Evolutionary conservation across 345 rosid genomes (phyloP), one percentile per base, ranked within the genome.

Genomic region (Trapa incisa): DNA sequence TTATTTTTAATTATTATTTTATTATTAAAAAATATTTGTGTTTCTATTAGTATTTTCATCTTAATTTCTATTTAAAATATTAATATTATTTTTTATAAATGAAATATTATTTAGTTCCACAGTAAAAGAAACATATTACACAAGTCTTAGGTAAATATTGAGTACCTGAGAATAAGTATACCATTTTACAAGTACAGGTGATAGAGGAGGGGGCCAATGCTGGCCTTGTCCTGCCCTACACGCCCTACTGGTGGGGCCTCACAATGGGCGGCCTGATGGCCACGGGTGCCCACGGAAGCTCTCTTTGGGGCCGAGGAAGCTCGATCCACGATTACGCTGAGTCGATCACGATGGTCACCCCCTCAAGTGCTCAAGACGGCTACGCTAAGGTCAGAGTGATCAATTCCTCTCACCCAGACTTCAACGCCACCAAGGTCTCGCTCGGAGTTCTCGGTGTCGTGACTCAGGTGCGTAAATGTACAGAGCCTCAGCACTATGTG

Each of bases 191-290:
- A 22, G 43, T 7, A 54, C 33, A 54, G 60, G 64, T 91, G 8
- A 86, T 91, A 2, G 37, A 75, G 3, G 89, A 77, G 68, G 89
- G 87, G 0, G 89, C 56, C 69, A 85, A 11, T 96, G 68, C 88
- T 87, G 0, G 89, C 52, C 71, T 88, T 9, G 97, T 93, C 0
- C 79, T 91, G 66, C 91, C 97, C 0, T 80, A 91, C 66, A 58
- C 86, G n/a, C 96, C 97, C 9, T 91, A 91, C 62, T 91, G 97
- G 97, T 91, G 92, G 92, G 97, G 97, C 6, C 29, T 88, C 37
- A 91, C 96, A 8, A 71, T 88, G 0, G 97, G 97, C 6, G 97
- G 97, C 2, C 48, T 91, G 33, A 17, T 91, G 73, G 80, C 87
- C 11, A 88, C 96, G 5, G 96, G 97, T 2, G 88, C 97, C 37